Conservation (phyloP, 2,329 filamentous ascomycete genomes). For the Epichloe scottii region DNA sequence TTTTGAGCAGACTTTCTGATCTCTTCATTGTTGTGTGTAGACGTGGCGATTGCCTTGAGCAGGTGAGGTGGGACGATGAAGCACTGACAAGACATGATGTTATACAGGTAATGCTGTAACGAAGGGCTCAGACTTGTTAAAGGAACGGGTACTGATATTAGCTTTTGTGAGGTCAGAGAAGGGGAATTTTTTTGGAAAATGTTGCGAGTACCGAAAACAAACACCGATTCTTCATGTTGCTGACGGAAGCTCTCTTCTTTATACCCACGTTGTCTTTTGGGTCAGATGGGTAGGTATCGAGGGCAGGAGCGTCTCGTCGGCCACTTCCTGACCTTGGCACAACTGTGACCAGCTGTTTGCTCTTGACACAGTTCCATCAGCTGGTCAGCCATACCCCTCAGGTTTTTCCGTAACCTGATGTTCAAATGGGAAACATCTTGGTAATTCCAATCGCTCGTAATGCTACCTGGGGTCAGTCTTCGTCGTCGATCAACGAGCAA, state of each 20-base stretch:
- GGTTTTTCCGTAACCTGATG: not conserved
- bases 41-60: slow-evolving; percentile 29
- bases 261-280: not conserved
- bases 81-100: slow-evolving; percentile 17
- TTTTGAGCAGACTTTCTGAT: slow-evolving; percentile 23
- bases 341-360: not conserved
- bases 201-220: not conserved
- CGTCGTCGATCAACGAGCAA: not conserved
- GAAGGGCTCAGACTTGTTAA: not conserved
- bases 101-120: not conserved
- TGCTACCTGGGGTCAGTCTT: not conserved
- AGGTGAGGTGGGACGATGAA: slow-evolving; percentile 35
- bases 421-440: not conserved
- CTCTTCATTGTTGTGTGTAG: slow-evolving; percentile 22
- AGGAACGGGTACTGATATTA: not conserved
- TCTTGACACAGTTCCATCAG: not conserved
- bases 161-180: not conserved
- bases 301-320: not conserved
- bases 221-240: not conserved
- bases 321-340: not conserved
- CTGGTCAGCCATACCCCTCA: not conserved
- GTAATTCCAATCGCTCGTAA: not conserved
- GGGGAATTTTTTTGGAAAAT: not conserved
- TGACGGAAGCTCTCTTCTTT: not conserved
- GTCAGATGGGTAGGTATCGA: not conserved